phyloP scores from a whole-genome alignment of 2,329 filamentous ascomycete genomes.

The Alternaria panax region DNA sequence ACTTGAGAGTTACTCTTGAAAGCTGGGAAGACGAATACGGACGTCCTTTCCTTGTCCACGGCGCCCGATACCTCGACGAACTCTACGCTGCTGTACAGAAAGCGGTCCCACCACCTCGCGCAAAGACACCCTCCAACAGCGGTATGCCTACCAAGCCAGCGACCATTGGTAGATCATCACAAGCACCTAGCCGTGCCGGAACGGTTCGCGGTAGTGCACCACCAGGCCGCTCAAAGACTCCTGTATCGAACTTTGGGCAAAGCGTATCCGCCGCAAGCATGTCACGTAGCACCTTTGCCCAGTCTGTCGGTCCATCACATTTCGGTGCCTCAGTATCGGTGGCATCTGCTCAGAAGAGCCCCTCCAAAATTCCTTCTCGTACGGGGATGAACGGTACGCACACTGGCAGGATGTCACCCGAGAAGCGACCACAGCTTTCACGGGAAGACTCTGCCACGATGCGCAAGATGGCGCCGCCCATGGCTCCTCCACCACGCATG shows the following conservation, averaged over 20 bases:
- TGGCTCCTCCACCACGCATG: constrained; percentile 85
- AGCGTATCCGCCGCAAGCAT: constrained; percentile 33
- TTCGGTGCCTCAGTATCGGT: constrained; percentile 44
- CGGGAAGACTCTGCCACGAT: constrained; percentile 41
- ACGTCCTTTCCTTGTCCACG: constrained; percentile 89
- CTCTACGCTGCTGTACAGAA: constrained; percentile 71
- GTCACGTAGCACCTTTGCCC: constrained; percentile 47
- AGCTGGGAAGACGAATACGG: constrained; percentile 94
- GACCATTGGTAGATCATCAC: constrained; percentile 41
- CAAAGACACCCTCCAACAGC: constrained; percentile 75
- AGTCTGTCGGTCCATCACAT: constrained; percentile 35
- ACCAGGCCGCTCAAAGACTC: constrained; percentile 55
- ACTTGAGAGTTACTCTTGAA: constrained; percentile 83
- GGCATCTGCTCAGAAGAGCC: constrained; percentile 56
- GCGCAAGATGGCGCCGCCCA: constrained; percentile 54
- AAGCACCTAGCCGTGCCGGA: constrained; percentile 43
- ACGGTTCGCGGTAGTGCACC: constrained; percentile 52
- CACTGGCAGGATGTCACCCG: constrained; percentile 80
- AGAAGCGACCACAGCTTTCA: constrained; percentile 60
- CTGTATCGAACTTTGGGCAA: constrained; percentile 42
- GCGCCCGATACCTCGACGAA: constrained; percentile 86
- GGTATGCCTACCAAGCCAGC: constrained; percentile 41
- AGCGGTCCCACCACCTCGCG: constrained; percentile 67
- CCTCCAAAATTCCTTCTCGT: constrained; percentile 73
- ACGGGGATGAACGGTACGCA: constrained; percentile 73